Evolutionary conservation across 1,284 basidiomycete species (phyloP), one percentile per base, ranked within the genome.

Genomic region (Pyrrhoderma noxium): DNA sequence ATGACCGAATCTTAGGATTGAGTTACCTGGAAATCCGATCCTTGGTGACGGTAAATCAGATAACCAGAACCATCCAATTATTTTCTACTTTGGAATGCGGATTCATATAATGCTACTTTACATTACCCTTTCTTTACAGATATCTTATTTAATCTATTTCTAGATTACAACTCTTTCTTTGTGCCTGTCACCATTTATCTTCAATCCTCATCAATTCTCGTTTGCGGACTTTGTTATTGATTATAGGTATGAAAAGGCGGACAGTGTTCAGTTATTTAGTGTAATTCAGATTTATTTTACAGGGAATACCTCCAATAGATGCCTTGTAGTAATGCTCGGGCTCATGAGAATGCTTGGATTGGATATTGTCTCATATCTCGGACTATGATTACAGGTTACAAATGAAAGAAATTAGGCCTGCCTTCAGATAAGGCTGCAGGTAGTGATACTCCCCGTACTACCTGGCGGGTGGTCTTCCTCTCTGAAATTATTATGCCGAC

Each of bases 41-140:
- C 80, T 99, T 47, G 96, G 96, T 58, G 96, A 99, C 66, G 96
- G 95, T 59, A 99, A 99, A 73, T 96, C 93, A 50, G 95, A n/a
- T n/a, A n/a, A n/a, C n/a, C n/a, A n/a, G n/a, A n/a, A n/a, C n/a
- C n/a, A n/a, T n/a, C n/a, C n/a, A 39, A 95, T 99, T 68, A 85
- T 99, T 69, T 99, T 98, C 76, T 95, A 98, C 72, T n/a, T n/a
- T n/a, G n/a, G n/a, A n/a, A n/a, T n/a, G n/a, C n/a, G n/a, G n/a
- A n/a, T n/a, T n/a, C n/a, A n/a, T n/a, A n/a, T n/a, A n/a, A n/a
- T n/a, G n/a, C n/a, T n/a, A n/a, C n/a, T n/a, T n/a, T n/a, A n/a
- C n/a, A n/a, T n/a, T n/a, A n/a, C n/a, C n/a, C n/a, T n/a, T n/a
- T n/a, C n/a, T n/a, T n/a, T n/a, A n/a, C n/a, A n/a, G n/a, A n/a